phyloP scores from a whole-genome alignment of 2,329 filamentous ascomycete genomes.

The Neonectria hederae region DNA sequence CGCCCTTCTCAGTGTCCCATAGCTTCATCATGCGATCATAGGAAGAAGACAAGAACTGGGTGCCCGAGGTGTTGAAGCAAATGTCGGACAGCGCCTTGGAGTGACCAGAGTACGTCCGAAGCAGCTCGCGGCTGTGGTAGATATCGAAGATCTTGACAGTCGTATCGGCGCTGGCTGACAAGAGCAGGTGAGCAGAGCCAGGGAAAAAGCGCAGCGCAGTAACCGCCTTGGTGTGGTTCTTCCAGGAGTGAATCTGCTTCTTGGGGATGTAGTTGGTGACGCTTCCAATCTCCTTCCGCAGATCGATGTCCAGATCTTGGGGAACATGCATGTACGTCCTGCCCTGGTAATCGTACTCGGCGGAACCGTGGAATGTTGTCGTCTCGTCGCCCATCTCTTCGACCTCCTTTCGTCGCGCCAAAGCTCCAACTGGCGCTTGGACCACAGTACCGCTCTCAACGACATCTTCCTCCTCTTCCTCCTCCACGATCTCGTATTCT shows the following conservation, averaged over 20 bases:
- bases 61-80: slow-evolving; percentile 84
- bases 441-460: slow-evolving; percentile 71
- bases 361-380: slow-evolving; percentile 84
- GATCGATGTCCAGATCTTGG: slow-evolving; percentile 85
- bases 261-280: slow-evolving; percentile 93
- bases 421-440: slow-evolving; percentile 62
- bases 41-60: slow-evolving; percentile 87
- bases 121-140: slow-evolving; percentile 86
- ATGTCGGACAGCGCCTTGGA: slow-evolving; percentile 90
- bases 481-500: slow-evolving; percentile 80
- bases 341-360: slow-evolving; percentile 92
- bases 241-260: slow-evolving; percentile 92
- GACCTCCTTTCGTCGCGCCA: slow-evolving; percentile 65
- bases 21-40: slow-evolving; percentile 97
- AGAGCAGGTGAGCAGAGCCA: slow-evolving; percentile 82
- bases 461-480: slow-evolving; percentile 77
- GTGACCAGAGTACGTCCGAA: slow-evolving; percentile 93
- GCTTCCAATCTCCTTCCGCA: slow-evolving; percentile 82
- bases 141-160: slow-evolving; percentile 96
- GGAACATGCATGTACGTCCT: slow-evolving; percentile 98
- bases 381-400: slow-evolving; percentile 77
- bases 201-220: slow-evolving; percentile 93
- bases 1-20: slow-evolving; percentile 96
- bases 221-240: slow-evolving; percentile 82
- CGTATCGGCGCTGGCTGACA: slow-evolving; percentile 89